Evolutionary conservation across 2,329 filamentous ascomycete genomes (phyloP), one percentile per base, ranked within the genome.

Genomic region (Penicillium sp.): DNA sequence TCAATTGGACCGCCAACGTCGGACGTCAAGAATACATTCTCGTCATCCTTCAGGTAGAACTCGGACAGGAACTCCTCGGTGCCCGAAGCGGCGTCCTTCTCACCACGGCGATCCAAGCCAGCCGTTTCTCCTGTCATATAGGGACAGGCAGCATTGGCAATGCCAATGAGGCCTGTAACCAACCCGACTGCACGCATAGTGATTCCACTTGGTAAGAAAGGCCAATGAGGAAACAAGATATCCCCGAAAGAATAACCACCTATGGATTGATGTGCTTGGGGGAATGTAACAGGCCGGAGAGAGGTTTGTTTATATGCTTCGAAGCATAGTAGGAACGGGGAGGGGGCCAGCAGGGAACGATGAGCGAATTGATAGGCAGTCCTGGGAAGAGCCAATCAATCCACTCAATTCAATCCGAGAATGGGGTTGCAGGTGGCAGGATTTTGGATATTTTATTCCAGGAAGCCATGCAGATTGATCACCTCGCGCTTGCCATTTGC

Each of bases 1-100:
- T 74, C 73, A 36, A 88, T 83, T 0, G 83, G 84, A 0, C 80
- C 83, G 9, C 85, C 85, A 25, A 80, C 80, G 60, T 88, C 85
- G 27, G 79, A 80, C 1, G 84, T 88, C 55, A 84, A 63, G 63
- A 70, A 84, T 2, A 72, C 71, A 32, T 76, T 62, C 39, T 72
- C 73, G 54, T 84, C 81, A 49, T 32, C 29, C 29, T 83, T 75
- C 4, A 74, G 58, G 24, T 70, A 69, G 53, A 72, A 75, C 38
- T 72, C 64, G 39, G 71, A 64, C 50, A 77, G 55, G 44, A 72
- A 73, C 8, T 69, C 57, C 39, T 73, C 69, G 0, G 66, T 69
- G 5, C 58, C 56, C 5, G 50, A 54, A 6, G 60, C 52, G 18
- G 66, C 65, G 53, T 62, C 58, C 9, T 42, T 52, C 25, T 56